Base-by-base conservation (phyloP, 805 yeast genomes). In the Yamadazyma sp. region DNA sequence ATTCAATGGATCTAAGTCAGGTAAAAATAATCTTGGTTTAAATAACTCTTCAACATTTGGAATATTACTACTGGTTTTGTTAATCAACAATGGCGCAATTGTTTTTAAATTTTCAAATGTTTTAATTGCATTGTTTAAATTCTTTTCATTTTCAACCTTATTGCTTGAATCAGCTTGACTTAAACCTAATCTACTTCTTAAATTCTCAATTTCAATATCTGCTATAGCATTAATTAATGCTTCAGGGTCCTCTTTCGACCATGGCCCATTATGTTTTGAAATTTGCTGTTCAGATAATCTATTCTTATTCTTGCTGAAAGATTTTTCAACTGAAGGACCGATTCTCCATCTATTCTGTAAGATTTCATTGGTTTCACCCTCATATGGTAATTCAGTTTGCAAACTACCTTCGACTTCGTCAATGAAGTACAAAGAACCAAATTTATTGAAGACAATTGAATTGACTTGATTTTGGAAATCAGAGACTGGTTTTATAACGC, bases 1-100 rank as follows among this genome's bases (percentile, higher is more conserved):
- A 54, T 91, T 91, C 76, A 89, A 70, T 15, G 98, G 98, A 56
- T 87, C 94, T 46, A 93, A 63, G 56, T 93, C 98, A 4, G 96
- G 91, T 44, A 80, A 72, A 45, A 65, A 76, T 35, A 91, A 63
- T 48, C 91, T 76, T 39, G 96, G 91, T 35, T 78, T 72, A 49
- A 84, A 73, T 27, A 86, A 60, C 38, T 80, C 78, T 3, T 64
- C 66, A 38, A 73, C 66, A 46, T 82, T 78, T 53, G 84, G 86
- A 53, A 85, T 74, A 7, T 75, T 65, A 13, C 65, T 62, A 7
- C 80, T 64, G 14, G 58, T 52, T 7, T 78, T 65, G 30, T 78
- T 72, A 52, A 89, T 68, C 44, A 91, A 66, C 30, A 65, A 55
- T 11, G 80, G 78, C 0, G 85, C 75, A 27, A 86, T 58, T 29